Evolutionary conservation across 192 early-diverging fungal genomes (phyloP), one percentile per base, ranked within the genome.

Genomic region (Linnemannia exigua): DNA sequence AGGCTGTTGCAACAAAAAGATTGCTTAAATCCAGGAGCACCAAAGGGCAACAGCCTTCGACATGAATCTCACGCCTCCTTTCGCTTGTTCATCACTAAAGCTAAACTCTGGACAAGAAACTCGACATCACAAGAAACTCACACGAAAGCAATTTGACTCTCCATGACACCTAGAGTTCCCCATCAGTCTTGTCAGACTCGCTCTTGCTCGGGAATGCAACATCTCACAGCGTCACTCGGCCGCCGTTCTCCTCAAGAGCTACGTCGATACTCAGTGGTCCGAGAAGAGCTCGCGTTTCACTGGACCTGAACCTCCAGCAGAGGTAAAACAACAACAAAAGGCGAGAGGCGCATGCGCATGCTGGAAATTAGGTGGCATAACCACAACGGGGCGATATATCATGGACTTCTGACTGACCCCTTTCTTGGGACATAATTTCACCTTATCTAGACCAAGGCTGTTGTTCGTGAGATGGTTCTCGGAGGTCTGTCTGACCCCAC

Each of bases 211-310:
- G 58, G 93, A 94, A 77, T 90, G 91, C 38, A 87, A 88, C 20
- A 77, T 92, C 70, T 88, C 94, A 20, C 90, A 94, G 66, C 92
- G 95, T 77, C 96, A 93, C 78, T 89, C 92, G 31, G 93, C 94
- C 33, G 94, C 94, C 16, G 79, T 97, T 12, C 89, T 94, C 61
- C 85, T 98, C 33, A 95, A 95, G 82, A 92, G 90, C 22, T 97
- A 95, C 77, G 87, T 96, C 28, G 89, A 90, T 71, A 90, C 90
- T 25, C 95, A 97, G 84, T 98, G 97, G 97, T 92, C 92, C 70
- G 87, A 84, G 41, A 92, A 91, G 79, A 88, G 84, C 52, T 79
- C 87, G 41, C 89, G 86, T 52, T 93, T 92, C 48, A 63, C 79
- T 54, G 94, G 91, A 1, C 91, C 91, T 67, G 94, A 93, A 51